Evolutionary conservation across 129 eudicot species (phyloP).

Genomic region (Saposhnikovia divaricata): DNA sequence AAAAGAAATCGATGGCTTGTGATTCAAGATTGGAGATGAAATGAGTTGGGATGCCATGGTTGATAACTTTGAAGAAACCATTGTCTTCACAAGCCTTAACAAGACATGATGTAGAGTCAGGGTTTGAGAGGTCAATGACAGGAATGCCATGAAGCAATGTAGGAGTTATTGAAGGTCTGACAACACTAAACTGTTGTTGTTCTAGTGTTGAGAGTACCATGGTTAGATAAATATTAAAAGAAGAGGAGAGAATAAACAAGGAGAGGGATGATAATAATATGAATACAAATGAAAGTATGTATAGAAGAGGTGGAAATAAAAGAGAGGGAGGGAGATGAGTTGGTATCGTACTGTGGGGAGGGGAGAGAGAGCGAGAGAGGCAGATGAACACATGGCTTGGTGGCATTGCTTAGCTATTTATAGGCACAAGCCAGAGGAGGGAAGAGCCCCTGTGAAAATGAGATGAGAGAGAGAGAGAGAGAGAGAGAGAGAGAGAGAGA

Average conservation of each 20-base stretch:
- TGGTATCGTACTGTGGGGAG: slow-evolving; percentile 12
- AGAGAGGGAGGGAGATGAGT: slow-evolving; percentile 5
- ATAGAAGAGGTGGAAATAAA: neutral
- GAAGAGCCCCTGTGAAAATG: neutral
- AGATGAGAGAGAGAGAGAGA: neutral
- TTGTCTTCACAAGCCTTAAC: slow-evolving; percentile 70
- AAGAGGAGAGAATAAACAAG: neutral
- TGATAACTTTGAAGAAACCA: slow-evolving; percentile 72
- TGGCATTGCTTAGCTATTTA: slow-evolving; percentile 22
- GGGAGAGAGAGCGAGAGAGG: neutral
- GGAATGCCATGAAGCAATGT: slow-evolving; percentile 47
- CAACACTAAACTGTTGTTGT: slow-evolving; percentile 22
- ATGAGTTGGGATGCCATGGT: slow-evolving; percentile 56
- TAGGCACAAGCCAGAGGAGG: slow-evolving; percentile 3
- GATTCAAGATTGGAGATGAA: slow-evolving; percentile 47
- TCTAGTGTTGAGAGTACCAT: slow-evolving; percentile 63
- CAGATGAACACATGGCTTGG: slow-evolving; percentile 18
- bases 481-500: neutral
- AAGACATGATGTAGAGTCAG: slow-evolving; percentile 56
- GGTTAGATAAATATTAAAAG: slow-evolving; percentile 1
- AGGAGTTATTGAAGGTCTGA: slow-evolving; percentile 26
- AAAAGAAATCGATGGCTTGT: slow-evolving; percentile 62
- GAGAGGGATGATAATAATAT: neutral
- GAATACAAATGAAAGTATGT: neutral
- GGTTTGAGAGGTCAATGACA: slow-evolving; percentile 68